A percentile compares a stretch with the other conserved stretches of the same genome.
phyloP scores from a whole-genome alignment of 176 grass and related monocot species.

The Eremochloa ophiuroides region DNA sequence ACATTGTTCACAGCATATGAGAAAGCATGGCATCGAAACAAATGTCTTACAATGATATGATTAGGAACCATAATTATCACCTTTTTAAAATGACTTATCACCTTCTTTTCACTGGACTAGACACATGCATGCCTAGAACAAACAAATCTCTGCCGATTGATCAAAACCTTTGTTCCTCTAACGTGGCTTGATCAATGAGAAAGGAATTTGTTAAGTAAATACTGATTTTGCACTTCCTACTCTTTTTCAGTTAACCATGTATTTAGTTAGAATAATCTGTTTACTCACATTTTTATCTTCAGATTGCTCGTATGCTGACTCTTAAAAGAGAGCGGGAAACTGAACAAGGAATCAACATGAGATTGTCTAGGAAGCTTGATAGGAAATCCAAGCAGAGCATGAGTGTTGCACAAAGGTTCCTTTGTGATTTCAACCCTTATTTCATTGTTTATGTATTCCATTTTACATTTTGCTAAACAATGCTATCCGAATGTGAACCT shows the following conservation, averaged over 20 bases:
- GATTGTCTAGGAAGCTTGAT: constrained; percentile 90
- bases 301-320: constrained; percentile 94
- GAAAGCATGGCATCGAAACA: neutral
- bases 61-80: constrained; percentile 5
- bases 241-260: neutral
- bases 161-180: neutral
- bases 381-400: constrained; percentile 96
- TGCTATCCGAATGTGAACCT: constrained; percentile 28
- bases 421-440: constrained; percentile 40
- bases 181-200: neutral
- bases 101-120: neutral
- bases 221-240: neutral
- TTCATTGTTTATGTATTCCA: constrained; percentile 26
- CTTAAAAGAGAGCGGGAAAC: constrained; percentile 93
- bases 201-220: constrained; percentile 5
- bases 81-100: neutral
- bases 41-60: neutral
- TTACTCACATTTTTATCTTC: constrained; percentile 24
- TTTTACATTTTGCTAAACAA: constrained; percentile 24
- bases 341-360: constrained; percentile 91
- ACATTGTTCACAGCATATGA: neutral
- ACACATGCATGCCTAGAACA: neutral
- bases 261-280: constrained; percentile 12
- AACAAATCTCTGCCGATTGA: neutral
- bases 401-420: constrained; percentile 38